phyloP scores from a whole-genome alignment of 2,329 filamentous ascomycete species.

The Curvularia sp. region DNA sequence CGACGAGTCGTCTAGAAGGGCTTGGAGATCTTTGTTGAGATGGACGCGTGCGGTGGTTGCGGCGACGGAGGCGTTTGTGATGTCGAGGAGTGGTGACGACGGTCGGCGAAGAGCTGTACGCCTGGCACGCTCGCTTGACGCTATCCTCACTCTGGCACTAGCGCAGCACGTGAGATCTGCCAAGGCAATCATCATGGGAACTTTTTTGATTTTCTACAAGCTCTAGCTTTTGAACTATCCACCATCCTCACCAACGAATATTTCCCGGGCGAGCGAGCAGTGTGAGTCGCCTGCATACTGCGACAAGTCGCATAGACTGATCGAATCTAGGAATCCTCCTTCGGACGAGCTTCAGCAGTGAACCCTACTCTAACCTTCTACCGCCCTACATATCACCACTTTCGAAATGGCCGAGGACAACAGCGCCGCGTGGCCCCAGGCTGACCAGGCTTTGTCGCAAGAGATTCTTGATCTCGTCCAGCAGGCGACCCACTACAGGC shows the following conservation, averaged over 20 bases:
- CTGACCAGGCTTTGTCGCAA: conserved; percentile 58
- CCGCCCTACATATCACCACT: not conserved
- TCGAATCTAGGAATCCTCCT: conserved; percentile 32
- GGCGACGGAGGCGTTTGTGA: conserved; percentile 37
- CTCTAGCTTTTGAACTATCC: conserved; percentile 12
- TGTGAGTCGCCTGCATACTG: conserved; percentile 26
- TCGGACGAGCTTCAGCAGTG: conserved; percentile 48
- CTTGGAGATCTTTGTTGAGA: conserved; percentile 40
- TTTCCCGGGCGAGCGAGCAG: conserved; percentile 45
- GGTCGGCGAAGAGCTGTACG: conserved; percentile 42
- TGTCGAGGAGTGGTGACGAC: conserved; percentile 48
- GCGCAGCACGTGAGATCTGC: conserved; percentile 36
- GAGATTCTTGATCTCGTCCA: conserved; percentile 51
- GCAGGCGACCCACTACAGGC: conserved; percentile 26
- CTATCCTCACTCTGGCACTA: conserved; percentile 27
- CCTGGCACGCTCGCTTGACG: conserved; percentile 22
- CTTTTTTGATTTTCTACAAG: conserved; percentile 20
- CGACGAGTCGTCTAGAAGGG: conserved; percentile 30
- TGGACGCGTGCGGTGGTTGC: conserved; percentile 39
- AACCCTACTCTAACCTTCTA: conserved; percentile 31
- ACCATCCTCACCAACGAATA: conserved; percentile 20
- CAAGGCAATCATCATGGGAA: conserved; percentile 19
- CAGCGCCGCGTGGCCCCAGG: conserved; percentile 25
- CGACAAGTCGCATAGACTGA: not conserved
- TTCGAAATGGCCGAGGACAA: conserved; percentile 41